Percentiles rank a stretch among this genome's conserved stretches.
These are phyloP conservation scores for Miscanthus lutarioriparius DNA, from an alignment of 176 grass and related monocot species.

Conservation along the genomic window DNA sequence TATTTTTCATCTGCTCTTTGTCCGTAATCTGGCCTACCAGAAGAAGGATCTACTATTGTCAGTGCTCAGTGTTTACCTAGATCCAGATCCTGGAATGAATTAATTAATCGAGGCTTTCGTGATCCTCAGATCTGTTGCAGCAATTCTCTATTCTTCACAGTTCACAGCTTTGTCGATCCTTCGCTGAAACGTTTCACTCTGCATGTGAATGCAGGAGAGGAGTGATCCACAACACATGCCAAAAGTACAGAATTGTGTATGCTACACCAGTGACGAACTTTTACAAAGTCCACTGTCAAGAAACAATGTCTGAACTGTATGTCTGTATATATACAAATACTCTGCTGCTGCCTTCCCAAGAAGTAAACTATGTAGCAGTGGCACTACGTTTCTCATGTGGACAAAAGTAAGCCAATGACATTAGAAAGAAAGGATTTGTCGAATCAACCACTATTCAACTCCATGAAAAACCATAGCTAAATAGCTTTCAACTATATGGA, in stretches of 20 bases:
- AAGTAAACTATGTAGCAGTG: not conserved
- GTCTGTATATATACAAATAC: not conserved
- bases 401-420: not conserved
- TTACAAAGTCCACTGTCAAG: not conserved
- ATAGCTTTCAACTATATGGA: not conserved
- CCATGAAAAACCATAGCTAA: not conserved
- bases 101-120: not conserved
- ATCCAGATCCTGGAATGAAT: constrained; percentile 34
- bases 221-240: not conserved
- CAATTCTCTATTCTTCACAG: not conserved
- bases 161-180: not conserved
- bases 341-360: not conserved
- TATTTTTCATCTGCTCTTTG: not conserved
- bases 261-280: not conserved
- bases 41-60: constrained; percentile 24
- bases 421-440: not conserved
- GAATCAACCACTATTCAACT: not conserved
- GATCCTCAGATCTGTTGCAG: constrained; percentile 34
- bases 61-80: constrained; percentile 11
- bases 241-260: not conserved
- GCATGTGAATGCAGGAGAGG: constrained; percentile 4
- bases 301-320: not conserved
- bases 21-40: not conserved
- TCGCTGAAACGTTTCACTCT: constrained; percentile 8
- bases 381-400: not conserved